Conservation (phyloP, 1,139 yeast species). For the Geotrichum phurueaensis region DNA sequence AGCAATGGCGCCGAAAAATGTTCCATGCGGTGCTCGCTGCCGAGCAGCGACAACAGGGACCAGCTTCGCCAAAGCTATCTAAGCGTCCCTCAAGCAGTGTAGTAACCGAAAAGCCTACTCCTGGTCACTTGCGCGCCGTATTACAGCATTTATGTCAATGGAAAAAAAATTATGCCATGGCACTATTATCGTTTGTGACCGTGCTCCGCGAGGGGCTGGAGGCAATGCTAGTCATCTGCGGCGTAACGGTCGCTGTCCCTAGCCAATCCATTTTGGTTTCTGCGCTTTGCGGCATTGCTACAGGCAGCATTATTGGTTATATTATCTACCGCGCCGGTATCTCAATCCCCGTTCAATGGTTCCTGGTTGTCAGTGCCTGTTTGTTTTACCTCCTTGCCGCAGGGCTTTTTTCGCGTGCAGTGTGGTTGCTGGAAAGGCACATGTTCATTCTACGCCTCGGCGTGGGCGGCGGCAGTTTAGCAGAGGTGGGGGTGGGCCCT, state of each 20-base stretch:
- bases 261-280: slow-evolving; percentile 72
- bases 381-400: slow-evolving; percentile 80
- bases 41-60: slow-evolving; percentile 22
- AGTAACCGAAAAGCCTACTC: neutral
- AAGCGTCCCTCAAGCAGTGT: too few species aligned
- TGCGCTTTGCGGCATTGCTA: slow-evolving; percentile 65
- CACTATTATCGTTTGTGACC: slow-evolving; percentile 72
- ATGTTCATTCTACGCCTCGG: slow-evolving; percentile 49
- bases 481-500: slow-evolving; percentile 85
- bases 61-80: too few species aligned
- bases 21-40: slow-evolving; percentile 45
- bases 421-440: slow-evolving; percentile 76
- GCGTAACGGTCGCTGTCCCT: slow-evolving; percentile 54
- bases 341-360: slow-evolving; percentile 60
- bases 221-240: slow-evolving; percentile 87
- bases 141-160: neutral
- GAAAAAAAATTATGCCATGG: slow-evolving; percentile 58
- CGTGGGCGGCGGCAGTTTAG: slow-evolving; percentile 77
- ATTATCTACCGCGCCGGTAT: slow-evolving; percentile 67
- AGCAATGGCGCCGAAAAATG: slow-evolving; percentile 76
- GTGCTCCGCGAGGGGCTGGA: slow-evolving; percentile 86
- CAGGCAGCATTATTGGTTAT: slow-evolving; percentile 65
- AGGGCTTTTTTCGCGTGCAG: slow-evolving; percentile 82
- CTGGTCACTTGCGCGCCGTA: neutral
- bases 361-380: slow-evolving; percentile 74